Conservation (phyloP, 164 flowering plant genomes). For the Macadamia tetraphylla region DNA sequence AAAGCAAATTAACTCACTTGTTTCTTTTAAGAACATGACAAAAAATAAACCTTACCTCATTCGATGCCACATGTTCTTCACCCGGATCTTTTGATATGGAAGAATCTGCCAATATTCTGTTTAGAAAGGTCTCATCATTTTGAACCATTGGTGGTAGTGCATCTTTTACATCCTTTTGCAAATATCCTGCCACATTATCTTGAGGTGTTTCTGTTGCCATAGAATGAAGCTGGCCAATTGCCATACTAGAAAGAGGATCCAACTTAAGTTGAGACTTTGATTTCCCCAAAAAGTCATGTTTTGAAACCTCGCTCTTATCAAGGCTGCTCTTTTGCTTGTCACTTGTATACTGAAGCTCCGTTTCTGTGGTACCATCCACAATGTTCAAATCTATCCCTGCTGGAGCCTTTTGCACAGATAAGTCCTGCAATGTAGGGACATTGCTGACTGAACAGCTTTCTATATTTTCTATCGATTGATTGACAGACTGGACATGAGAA, state of each 20-base stretch:
- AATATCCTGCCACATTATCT: slow-evolving; percentile 8
- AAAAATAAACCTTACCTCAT: slow-evolving; percentile 31
- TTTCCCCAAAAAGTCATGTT: slow-evolving; percentile 12
- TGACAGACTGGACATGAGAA: slow-evolving; percentile 17
- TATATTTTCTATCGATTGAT: slow-evolving; percentile 12
- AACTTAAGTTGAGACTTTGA: slow-evolving; percentile 10
- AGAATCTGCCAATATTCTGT: slow-evolving; percentile 9
- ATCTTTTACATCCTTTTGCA: slow-evolving; percentile 15
- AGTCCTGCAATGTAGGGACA: slow-evolving; percentile 19
- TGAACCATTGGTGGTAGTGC: slow-evolving; percentile 5
- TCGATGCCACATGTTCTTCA: slow-evolving; percentile 21
- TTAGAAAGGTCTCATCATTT: slow-evolving; percentile 1
- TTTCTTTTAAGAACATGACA: background rate
- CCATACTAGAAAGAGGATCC: slow-evolving; percentile 33
- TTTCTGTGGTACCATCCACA: slow-evolving; percentile 15
- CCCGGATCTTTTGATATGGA: slow-evolving; percentile 16
- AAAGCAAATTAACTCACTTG: background rate
- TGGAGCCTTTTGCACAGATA: slow-evolving; percentile 13
- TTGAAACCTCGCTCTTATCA: slow-evolving; percentile 10
- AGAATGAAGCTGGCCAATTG: slow-evolving; percentile 15
- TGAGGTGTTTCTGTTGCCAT: slow-evolving; percentile 18
- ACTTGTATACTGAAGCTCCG: slow-evolving; percentile 8
- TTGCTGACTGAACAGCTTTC: slow-evolving; percentile 19
- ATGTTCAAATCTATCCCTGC: slow-evolving; percentile 11
- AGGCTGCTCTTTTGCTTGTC: slow-evolving; percentile 16